Base-by-base conservation (phyloP, 129 eudicot species). In the Helianthus tuberosus region DNA sequence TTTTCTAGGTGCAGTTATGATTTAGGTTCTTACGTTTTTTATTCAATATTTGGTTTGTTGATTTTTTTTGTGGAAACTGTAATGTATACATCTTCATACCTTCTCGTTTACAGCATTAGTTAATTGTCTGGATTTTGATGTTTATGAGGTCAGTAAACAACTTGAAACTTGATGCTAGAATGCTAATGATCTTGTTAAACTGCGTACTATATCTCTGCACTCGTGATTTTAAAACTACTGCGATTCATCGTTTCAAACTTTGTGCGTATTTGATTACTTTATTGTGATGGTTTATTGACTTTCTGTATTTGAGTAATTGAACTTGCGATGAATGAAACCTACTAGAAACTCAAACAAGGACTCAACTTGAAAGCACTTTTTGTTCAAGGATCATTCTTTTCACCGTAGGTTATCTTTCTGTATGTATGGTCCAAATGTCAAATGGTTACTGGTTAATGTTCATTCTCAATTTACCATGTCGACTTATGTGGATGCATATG, bases 151-250 rank as follows among this genome's bases (percentile, higher is more conserved):
- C 2, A 11, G 46, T 14, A 69, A 29, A 10, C 9, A 52, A 29
- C 15, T 43, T 41, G 32, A 7, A 20, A 20, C 23, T 20, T 20
- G 23, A 20, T 47, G 25, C 15, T 66, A 39, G 49, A 38, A 16
- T 62, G 7, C n/a, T 52, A 47, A 35, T 59, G 63, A 59, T 20
- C 44, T 10, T 0, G 5, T 17, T 68, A 17, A 49, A 59, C n/a
- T 20, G 23, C 23, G 23, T 20, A 20, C 23, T 20, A 20, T 78
- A 54, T 64, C 16, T 44, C 12, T 44, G 14, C 14, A 4, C 11
- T 5, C 25, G 67, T 50, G 15, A 27, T 27, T 27, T 27, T 68
- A 46, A 63, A 9, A 68, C 0, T 77, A 14, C 46, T 90, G 86
- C 89, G 32, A 27, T 27, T 27, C 32, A 27, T 27, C 32, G 2